Percentiles rank a stretch among this genome's conserved stretches.
These are phyloP conservation scores for Pseudogymnoascus sp. DNA, from an alignment of 2,329 filamentous ascomycete species.

Conservation along the genomic window DNA sequence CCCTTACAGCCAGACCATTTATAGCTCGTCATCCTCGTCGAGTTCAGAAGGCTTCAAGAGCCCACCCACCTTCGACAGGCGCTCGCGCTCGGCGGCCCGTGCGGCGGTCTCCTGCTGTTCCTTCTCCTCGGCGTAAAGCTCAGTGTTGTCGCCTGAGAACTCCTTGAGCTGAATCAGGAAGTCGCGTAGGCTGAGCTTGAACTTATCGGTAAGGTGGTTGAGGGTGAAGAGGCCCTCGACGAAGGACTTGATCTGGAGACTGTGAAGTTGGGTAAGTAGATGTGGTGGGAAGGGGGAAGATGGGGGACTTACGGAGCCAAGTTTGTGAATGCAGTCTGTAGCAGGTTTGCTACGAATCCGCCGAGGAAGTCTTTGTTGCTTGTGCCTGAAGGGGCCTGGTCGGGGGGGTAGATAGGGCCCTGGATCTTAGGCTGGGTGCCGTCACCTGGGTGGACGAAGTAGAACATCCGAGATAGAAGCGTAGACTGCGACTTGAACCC, in stretches of 20 bases:
- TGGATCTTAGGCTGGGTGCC: conserved; percentile 72
- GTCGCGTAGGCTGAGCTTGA: conserved; percentile 91
- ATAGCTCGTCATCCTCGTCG: conserved; percentile 76
- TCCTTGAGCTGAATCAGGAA: conserved; percentile 97
- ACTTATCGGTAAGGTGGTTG: conserved; percentile 84
- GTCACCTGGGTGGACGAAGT: conserved; percentile 72
- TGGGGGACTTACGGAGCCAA: conserved; percentile 64
- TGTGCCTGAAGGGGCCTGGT: conserved; percentile 75
- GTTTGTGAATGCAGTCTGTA: conserved; percentile 89
- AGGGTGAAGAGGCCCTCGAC: conserved; percentile 81
- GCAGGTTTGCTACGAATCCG: conserved; percentile 73
- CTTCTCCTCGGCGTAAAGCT: conserved; percentile 88
- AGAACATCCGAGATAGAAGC: conserved; percentile 90
- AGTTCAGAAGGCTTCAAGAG: conserved; percentile 96
- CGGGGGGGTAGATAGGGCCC: conserved; percentile 78
- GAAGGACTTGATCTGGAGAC: conserved; percentile 78
- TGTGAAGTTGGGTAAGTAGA: conserved; percentile 37
- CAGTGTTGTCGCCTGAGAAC: conserved; percentile 89
- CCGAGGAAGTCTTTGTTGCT: conserved; percentile 84
- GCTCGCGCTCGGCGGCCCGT: conserved; percentile 80
- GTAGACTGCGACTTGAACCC: conserved; percentile 97
- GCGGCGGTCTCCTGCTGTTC: conserved; percentile 83
- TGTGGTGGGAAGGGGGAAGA: conserved; percentile 12
- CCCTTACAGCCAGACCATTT: conserved; percentile 47
- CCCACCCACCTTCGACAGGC: conserved; percentile 89